Percentiles rank a stretch among this genome's conserved stretches.
phyloP scores from a whole-genome alignment of 139 green algal species.

The Zygnema cylindricum region DNA sequence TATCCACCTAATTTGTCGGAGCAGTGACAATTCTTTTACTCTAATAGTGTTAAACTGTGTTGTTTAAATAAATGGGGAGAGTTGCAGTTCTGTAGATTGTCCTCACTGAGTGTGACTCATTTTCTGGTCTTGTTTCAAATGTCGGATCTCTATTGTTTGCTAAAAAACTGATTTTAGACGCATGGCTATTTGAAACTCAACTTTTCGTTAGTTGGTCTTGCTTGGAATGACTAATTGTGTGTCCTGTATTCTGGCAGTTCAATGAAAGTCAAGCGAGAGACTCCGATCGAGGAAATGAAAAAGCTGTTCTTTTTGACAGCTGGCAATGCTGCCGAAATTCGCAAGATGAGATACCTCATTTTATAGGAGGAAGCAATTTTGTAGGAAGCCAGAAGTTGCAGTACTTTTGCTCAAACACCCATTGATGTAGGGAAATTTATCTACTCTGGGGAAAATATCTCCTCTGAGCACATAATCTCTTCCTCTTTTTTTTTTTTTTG shows the following conservation, averaged over 20 bases:
- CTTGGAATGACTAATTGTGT: background rate
- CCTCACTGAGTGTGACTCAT: background rate
- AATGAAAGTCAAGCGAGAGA: background rate
- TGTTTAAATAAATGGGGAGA: background rate
- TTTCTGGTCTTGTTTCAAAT: background rate
- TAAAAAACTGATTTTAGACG: background rate
- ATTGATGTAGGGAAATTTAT: no score
- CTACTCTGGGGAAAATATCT: no score
- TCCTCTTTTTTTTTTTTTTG: no score
- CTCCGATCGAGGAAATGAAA: conserved; percentile 18
- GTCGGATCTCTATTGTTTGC: background rate
- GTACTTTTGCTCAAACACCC: no score
- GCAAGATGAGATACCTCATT: conserved; percentile 9
- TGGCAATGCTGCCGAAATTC: conserved; percentile 24
- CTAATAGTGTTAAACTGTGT: no score
- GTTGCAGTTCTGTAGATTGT: background rate
- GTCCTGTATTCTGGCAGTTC: background rate
- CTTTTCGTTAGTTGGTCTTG: background rate
- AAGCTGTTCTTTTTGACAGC: conserved; percentile 27
- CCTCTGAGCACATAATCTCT: no score
- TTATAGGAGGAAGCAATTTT: conserved; percentile 5
- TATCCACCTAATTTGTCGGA: no score
- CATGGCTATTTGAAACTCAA: background rate
- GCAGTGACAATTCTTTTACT: no score
- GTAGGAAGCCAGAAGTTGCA: no score